Evolutionary conservation across 164 flowering plant species (phyloP), one percentile per base, ranked within the genome.

Genomic region (Berberis vulgaris): DNA sequence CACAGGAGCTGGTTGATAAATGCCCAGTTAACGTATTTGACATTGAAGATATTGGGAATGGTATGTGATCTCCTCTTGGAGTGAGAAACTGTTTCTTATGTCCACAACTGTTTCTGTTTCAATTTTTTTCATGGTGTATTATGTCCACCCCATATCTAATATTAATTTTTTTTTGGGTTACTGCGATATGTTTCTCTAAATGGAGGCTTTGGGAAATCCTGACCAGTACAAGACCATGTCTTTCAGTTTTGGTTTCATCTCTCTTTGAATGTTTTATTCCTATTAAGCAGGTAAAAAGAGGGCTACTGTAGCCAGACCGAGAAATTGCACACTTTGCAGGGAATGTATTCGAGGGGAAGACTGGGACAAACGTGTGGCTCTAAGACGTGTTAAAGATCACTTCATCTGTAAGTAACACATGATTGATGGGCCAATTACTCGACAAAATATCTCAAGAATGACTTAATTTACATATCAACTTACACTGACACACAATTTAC

Each of bases 11-110:
- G 62, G 77, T 72, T 43, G 66, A 68, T 58, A 86, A 79, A 69
- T 95, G 99, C 66, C 97, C 97, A 2, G 85, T 75, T 64, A 74
- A 82, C 45, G 96, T 95, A 43, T 95, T 95, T 76, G 99, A 91
- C 54, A 86, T 94, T 73, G 95, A 91, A 80, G 97, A 94, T 68
- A 45, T 83, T 64, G 90, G 76, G 40, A 67, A 79, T 5, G 91
- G 97, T 88, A 65, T 76, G 65, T 43, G 56, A 43, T 60, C 65
- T 3, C n/a, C 11, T 3, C 54, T 50, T 50, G 12, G 54, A 7
- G 54, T 50, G 54, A 50, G 3, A 7, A 3, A 9, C 10, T 50
- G 13, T 50, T 10, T 50, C 12, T 10, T 10, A 2, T 50, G 1
- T 50, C 1, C 10, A 9, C 5, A 52, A 4, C n/a, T 52, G 1